phyloP scores from a whole-genome alignment of 352 stramenopile species.

The Phytophthora chlamydospora region DNA sequence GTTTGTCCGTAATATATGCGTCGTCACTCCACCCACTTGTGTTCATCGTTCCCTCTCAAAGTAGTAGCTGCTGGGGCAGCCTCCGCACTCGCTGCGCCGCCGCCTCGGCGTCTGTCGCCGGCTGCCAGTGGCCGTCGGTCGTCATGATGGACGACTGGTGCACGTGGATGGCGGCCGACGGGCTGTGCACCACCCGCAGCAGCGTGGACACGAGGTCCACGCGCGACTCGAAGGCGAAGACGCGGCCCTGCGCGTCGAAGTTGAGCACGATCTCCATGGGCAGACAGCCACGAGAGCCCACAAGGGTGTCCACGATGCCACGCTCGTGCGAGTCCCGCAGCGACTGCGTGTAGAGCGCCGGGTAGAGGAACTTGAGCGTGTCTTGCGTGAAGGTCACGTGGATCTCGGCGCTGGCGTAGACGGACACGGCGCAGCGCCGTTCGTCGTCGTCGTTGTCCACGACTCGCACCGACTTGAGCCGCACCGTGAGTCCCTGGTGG shows the following conservation, averaged over 20 bases:
- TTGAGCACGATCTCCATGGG: slow-evolving; percentile 62
- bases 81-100: slow-evolving; percentile 10
- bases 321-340: slow-evolving; percentile 20
- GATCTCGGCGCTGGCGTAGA: slow-evolving; percentile 45
- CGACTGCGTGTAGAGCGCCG: slow-evolving; percentile 42
- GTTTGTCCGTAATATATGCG: too few species aligned
- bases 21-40: too few species aligned
- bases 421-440: slow-evolving; percentile 35
- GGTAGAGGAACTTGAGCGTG: slow-evolving; percentile 60
- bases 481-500: slow-evolving; percentile 43
- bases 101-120: slow-evolving; percentile 21
- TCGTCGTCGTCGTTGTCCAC: slow-evolving; percentile 39
- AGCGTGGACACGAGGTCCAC: slow-evolving; percentile 54
- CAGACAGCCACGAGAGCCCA: slow-evolving; percentile 35
- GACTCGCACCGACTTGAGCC: slow-evolving; percentile 34
- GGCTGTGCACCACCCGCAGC: slow-evolving; percentile 42
- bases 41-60: slow-evolving; percentile 13
- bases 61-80: slow-evolving; percentile 34
- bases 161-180: slow-evolving; percentile 39
- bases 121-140: slow-evolving; percentile 46
- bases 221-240: slow-evolving; percentile 80
- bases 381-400: slow-evolving; percentile 43
- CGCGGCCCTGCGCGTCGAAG: slow-evolving; percentile 74
- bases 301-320: slow-evolving; percentile 31
- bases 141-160: slow-evolving; percentile 44